Conservation (phyloP, 306 rosid genomes). For the Cucumis cinereus region DNA sequence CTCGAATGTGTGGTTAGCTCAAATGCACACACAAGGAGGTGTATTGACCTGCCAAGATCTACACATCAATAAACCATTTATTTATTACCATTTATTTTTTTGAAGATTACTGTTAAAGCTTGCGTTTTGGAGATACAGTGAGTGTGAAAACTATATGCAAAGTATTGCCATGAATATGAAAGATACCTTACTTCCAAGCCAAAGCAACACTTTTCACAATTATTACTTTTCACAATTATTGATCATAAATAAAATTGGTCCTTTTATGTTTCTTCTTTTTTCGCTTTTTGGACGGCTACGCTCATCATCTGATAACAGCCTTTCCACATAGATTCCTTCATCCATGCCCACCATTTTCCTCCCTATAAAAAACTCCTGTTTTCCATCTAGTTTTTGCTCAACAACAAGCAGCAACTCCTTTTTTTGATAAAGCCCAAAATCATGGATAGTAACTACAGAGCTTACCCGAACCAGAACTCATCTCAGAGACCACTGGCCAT, state of each 20-base stretch:
- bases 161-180: slow-evolving; percentile 4
- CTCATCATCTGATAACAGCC: slow-evolving; percentile 26
- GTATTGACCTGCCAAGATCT: no score
- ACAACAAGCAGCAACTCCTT: neutral
- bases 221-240: neutral
- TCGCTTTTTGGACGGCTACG: slow-evolving; percentile 73
- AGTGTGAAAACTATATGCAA: neutral
- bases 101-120: neutral
- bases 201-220: neutral
- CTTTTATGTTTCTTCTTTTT: slow-evolving; percentile 10
- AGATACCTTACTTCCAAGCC: slow-evolving; percentile 38
- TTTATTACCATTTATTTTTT: neutral
- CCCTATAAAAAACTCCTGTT: slow-evolving; percentile 36
- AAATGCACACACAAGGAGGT: no score
- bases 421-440: neutral
- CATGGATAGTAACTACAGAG: slow-evolving; percentile 34
- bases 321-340: slow-evolving; percentile 54
- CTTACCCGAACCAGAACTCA: slow-evolving; percentile 27
- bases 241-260: neutral
- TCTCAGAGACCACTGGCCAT: slow-evolving; percentile 70
- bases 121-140: neutral
- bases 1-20: no score
- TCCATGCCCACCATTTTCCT: slow-evolving; percentile 13
- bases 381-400: neutral
- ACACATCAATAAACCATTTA: no score